A percentile compares a stretch with the other conserved stretches of the same genome.
Conservation (phyloP, 2,329 filamentous ascomycete species). For the Gaeumannomyces sp. region DNA sequence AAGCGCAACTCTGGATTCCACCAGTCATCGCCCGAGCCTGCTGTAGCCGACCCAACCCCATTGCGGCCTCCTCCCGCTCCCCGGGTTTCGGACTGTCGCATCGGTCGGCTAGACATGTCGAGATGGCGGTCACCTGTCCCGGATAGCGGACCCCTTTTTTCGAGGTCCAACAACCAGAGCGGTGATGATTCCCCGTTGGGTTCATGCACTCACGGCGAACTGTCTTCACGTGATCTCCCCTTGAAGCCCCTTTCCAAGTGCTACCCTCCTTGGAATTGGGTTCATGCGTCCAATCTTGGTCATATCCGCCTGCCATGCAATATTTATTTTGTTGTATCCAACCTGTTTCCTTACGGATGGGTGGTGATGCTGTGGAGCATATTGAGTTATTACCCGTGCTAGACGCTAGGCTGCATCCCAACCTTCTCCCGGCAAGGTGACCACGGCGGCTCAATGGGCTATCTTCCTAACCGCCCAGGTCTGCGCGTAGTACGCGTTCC, state of each 20-base stretch:
- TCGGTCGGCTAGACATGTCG: background rate
- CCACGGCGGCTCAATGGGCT: conserved; percentile 7
- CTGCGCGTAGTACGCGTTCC: conserved; percentile 48
- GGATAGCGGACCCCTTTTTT: background rate
- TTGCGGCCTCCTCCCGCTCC: background rate
- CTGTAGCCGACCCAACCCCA: background rate
- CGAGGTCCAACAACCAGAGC: no score
- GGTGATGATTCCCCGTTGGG: no score
- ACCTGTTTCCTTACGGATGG: background rate
- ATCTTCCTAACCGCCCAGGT: conserved; percentile 41
- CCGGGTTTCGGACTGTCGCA: background rate
- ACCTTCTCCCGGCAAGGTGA: background rate
- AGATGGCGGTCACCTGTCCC: background rate
- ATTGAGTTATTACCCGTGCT: background rate
- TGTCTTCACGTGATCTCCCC: background rate
- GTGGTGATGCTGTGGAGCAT: background rate
- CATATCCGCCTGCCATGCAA: background rate
- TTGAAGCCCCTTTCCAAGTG: background rate
- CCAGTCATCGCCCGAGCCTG: background rate
- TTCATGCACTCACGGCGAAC: background rate
- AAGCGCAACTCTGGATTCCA: background rate
- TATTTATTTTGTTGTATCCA: background rate
- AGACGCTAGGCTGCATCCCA: background rate
- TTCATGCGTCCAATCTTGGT: background rate
- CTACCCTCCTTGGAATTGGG: background rate